phyloP scores from a whole-genome alignment of 306 rosid genomes.

The Pterocarpus santalinus region DNA sequence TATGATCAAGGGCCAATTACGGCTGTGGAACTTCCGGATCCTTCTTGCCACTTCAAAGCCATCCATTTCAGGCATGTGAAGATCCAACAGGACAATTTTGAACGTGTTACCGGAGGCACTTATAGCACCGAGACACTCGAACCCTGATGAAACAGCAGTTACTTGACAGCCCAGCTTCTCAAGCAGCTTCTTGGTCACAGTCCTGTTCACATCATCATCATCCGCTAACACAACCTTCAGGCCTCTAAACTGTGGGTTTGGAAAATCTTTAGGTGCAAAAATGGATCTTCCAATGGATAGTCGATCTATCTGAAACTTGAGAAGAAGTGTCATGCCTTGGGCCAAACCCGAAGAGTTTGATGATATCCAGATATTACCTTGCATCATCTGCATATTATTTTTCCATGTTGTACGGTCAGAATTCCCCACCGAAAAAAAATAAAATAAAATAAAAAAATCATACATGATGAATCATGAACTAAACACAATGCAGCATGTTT shows the following conservation, averaged over 20 bases:
- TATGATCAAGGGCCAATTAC: constrained; percentile 72
- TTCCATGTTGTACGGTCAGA: constrained; percentile 40
- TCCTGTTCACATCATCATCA: constrained; percentile 76
- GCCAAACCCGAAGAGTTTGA: constrained; percentile 58
- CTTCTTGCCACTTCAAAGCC: constrained; percentile 80
- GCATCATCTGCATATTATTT: constrained; percentile 77
- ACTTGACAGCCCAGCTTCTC: constrained; percentile 90
- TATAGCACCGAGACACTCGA: constrained; percentile 65
- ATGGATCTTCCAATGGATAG: constrained; percentile 57
- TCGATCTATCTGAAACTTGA: constrained; percentile 62
- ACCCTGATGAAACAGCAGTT: constrained; percentile 76
- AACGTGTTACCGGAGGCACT: constrained; percentile 53
- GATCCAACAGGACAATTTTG: constrained; percentile 70
- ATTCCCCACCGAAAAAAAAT: not conserved
- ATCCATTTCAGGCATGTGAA: constrained; percentile 89
- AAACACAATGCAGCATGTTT: not conserved
- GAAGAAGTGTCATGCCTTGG: constrained; percentile 80
- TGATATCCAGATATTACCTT: constrained; percentile 79
- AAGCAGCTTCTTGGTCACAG: constrained; percentile 77
- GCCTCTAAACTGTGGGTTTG: constrained; percentile 66
- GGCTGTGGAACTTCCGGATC: constrained; percentile 67
- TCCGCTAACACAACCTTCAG: constrained; percentile 71
- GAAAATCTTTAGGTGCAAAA: constrained; percentile 47
- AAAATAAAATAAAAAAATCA: not conserved
- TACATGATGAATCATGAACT: not conserved